These are phyloP conservation scores for Aspergillus amoenus DNA, from an alignment of 2,329 filamentous ascomycete genomes.

Conservation along the genomic window DNA sequence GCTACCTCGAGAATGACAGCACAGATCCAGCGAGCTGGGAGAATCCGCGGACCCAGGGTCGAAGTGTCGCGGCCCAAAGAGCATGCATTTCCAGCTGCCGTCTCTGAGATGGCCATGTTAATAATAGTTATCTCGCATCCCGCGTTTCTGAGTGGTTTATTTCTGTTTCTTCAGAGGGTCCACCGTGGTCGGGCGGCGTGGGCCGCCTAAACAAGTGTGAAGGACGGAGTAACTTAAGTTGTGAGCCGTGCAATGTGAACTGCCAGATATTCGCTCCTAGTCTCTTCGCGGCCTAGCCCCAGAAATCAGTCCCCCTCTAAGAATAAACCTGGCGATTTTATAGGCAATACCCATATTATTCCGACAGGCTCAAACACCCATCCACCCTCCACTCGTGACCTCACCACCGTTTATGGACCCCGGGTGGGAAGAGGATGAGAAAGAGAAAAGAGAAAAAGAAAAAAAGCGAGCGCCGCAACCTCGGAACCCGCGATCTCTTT, in stretches of 20 bases:
- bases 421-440: not conserved
- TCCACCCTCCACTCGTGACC: slow-evolving; percentile 3
- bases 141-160: slow-evolving; percentile 3
- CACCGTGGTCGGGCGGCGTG: slow-evolving; percentile 22
- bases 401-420: slow-evolving; percentile 5
- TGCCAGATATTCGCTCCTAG: slow-evolving; percentile 3
- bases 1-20: too few relatives aligned
- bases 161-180: slow-evolving; percentile 15
- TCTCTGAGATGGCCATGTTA: slow-evolving; percentile 1
- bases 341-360: slow-evolving; percentile 4
- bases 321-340: slow-evolving; percentile 6
- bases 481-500: slow-evolving; percentile 1
- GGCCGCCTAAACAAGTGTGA: slow-evolving; percentile 17
- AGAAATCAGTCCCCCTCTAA: not conserved
- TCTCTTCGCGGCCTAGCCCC: not conserved
- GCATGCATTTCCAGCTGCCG: not conserved
- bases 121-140: slow-evolving; percentile 5
- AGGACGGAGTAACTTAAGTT: not conserved
- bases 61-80: not conserved
- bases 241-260: slow-evolving; percentile 11
- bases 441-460: not conserved
- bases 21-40: not conserved
- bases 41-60: not conserved
- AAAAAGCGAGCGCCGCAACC: not conserved
- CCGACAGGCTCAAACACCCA: not conserved